Percentiles rank a stretch among this genome's conserved stretches.
phyloP scores from a whole-genome alignment of 108 stramenopile genomes.

The Fragilariopsis cylindrus region DNA sequence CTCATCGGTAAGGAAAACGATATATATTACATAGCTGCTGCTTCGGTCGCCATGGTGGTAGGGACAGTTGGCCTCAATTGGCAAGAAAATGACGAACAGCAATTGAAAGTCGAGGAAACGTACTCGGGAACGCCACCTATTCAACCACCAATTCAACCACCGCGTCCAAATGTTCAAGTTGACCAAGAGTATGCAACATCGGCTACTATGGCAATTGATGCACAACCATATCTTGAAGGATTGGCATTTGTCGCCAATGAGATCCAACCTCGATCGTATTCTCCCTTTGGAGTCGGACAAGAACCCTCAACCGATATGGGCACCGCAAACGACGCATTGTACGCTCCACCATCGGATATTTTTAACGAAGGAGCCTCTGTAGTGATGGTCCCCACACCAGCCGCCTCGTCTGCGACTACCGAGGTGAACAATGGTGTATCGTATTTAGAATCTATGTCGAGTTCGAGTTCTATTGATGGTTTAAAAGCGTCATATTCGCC shows the following conservation, averaged over 20 bases:
- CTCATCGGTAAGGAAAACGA: not conserved
- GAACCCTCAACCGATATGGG: no score
- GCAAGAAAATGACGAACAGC: conserved; percentile 7
- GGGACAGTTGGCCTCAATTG: not conserved
- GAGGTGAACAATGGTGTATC: conserved; percentile 5
- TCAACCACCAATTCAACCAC: not conserved
- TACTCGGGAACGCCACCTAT: not conserved
- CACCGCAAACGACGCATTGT: no score
- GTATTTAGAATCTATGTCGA: conserved; percentile 12
- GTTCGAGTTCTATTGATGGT: not conserved
- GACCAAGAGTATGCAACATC: conserved; percentile 7
- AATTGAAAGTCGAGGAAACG: not conserved
- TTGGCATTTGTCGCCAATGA: not conserved
- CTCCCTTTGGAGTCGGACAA: not conserved
- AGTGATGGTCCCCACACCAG: not conserved
- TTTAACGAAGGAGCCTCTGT: no score
- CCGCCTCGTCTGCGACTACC: not conserved
- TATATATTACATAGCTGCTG: not conserved
- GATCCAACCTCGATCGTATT: not conserved
- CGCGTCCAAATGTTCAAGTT: not conserved
- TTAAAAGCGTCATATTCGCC: conserved; percentile 14
- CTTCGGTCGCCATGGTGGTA: not conserved
- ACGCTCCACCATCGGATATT: no score
- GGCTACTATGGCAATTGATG: conserved; percentile 5
- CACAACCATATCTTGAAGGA: not conserved